phyloP scores from a whole-genome alignment of 495 filamentous ascomycete species.

The Lasiosphaeriaceae sp. region DNA sequence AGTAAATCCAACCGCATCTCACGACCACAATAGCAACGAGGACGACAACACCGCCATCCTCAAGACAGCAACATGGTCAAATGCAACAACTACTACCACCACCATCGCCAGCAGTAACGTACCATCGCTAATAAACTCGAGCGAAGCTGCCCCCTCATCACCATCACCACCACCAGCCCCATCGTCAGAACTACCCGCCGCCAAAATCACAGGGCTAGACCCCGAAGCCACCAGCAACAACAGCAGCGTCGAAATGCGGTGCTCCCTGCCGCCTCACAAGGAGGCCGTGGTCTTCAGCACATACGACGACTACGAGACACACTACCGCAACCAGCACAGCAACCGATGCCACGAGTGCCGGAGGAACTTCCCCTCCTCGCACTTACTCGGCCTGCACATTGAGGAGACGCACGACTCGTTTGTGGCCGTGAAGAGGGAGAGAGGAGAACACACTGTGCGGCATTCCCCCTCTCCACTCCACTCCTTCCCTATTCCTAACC shows the following conservation, averaged over 20 bases:
- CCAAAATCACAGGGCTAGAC: constrained; percentile 44
- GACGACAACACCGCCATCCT: not conserved
- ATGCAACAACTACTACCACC: not conserved
- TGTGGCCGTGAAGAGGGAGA: constrained; percentile 61
- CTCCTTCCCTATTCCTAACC: not conserved
- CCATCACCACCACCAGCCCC: not conserved
- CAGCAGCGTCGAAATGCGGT: constrained; percentile 55
- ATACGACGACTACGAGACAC: constrained; percentile 80
- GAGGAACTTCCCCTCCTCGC: constrained; percentile 70
- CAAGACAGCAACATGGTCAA: not conserved
- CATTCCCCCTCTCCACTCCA: not conserved
- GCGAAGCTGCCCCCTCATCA: not conserved
- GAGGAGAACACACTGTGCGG: constrained; percentile 83
- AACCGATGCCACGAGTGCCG: constrained; percentile 81
- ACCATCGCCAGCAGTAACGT: constrained; percentile 2
- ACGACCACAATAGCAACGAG: not conserved
- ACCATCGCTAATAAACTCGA: not conserved
- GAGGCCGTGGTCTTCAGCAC: constrained; percentile 64
- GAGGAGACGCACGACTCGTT: constrained; percentile 89
- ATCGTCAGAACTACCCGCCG: constrained; percentile 23
- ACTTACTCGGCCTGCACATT: constrained; percentile 79
- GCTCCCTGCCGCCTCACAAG: constrained; percentile 74
- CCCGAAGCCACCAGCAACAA: constrained; percentile 16
- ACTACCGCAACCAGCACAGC: constrained; percentile 75
- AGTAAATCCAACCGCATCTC: constrained; percentile 9